A percentile compares a stretch with the other conserved stretches of the same genome.
These are phyloP conservation scores for Suillus paluster DNA, from an alignment of 768 basidiomycete genomes.

Conservation along the genomic window DNA sequence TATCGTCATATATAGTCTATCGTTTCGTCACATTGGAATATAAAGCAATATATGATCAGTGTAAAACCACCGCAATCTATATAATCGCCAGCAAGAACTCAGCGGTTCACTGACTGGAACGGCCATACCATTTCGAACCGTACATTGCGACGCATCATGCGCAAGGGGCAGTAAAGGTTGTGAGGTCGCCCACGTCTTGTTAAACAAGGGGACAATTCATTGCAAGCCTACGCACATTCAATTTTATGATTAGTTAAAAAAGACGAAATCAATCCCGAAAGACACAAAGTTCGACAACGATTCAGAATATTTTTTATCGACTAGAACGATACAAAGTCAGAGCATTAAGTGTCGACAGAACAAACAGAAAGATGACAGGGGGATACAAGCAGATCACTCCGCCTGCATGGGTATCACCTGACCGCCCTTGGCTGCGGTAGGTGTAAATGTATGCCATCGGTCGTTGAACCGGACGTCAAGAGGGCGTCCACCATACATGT, in stretches of 20 bases:
- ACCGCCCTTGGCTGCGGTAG: slow-evolving; percentile 87
- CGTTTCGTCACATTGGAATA: no score
- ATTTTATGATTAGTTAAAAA: neutral
- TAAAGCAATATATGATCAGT: no score
- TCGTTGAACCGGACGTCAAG: slow-evolving; percentile 94
- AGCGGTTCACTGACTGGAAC: no score
- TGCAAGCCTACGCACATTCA: slow-evolving; percentile 2
- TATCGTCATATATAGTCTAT: no score
- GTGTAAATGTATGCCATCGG: slow-evolving; percentile 92
- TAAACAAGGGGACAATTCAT: neutral
- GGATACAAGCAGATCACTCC: slow-evolving; percentile 38
- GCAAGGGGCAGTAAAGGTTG: neutral
- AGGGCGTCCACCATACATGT: slow-evolving; percentile 93
- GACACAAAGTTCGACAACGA: neutral
- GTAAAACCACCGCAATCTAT: no score
- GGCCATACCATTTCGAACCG: neutral
- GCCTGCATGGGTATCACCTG: slow-evolving; percentile 70
- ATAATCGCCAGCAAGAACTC: no score
- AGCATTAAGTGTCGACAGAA: neutral
- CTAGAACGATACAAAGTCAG: neutral
- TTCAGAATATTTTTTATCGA: slow-evolving; percentile 3
- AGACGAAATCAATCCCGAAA: neutral
- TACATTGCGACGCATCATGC: neutral
- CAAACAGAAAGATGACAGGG: neutral
- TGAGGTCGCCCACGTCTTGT: neutral